Evolutionary conservation across 257 asterid genomes (phyloP), one percentile per base, ranked within the genome.

Genomic region (Forsythia suspensa): DNA sequence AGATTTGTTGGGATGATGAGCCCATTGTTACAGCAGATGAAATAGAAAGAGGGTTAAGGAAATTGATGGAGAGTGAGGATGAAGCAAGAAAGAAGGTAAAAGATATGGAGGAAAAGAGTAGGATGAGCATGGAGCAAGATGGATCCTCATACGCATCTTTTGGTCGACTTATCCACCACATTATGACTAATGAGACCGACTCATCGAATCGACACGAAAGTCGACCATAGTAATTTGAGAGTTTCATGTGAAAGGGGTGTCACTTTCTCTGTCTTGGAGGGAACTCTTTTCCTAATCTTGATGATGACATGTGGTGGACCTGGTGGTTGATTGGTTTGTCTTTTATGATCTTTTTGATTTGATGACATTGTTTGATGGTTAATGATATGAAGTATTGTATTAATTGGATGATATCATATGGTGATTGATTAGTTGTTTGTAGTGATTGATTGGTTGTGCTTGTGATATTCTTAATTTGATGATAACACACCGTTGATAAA

Each of bases 131-230:
- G 71, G 67, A 1, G 34, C 81, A 82, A 69, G 90, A 91, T 42
- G 96, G 97, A 3, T 84, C 94, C 8, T 89, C 97, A 0, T 83
- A 77, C 66, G 11, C 44, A 16, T 68, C 86, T 36, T 74, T 91
- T 34, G 73, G 76, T 11, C 81, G 37, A 67, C 80, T 89, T n/a
- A 71, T 83, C 39, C 39, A 84, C 10, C 61, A 77, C 65, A 48
- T 84, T 29, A 72, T 78, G 78, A 77, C 2, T 63, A 57, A 74
- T 55, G 74, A 61, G 37, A 21, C 4, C 6, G 36, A 21, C 36
- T 21, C 2, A 24, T 61, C 38, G 15, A 52, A 1, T 5, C 0
- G 24, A 29, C 1, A 29, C 34, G 34, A 29, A 29, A 29, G 34
- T 29, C 34, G 0, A 29, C 34, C 34, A 29, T 29, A 29, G 34